Conservation (phyloP, 495 filamentous ascomycete genomes). For the Letharia lupina region DNA sequence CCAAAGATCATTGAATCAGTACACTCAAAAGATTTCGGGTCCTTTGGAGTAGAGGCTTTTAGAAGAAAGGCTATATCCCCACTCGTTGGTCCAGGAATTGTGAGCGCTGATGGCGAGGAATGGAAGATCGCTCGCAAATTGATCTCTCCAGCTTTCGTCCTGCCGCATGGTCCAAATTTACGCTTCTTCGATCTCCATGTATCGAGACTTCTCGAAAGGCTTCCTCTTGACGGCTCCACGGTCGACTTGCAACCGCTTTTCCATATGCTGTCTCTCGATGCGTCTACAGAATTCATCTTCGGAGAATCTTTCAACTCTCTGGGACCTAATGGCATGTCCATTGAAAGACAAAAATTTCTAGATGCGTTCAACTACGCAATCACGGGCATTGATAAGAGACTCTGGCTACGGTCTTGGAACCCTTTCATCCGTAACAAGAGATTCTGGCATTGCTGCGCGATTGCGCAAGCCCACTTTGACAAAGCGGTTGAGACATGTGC, state of each 20-base stretch:
- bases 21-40: slow-evolving; percentile 8
- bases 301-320: slow-evolving; percentile 44
- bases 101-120: slow-evolving; percentile 6
- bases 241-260: slow-evolving; percentile 56
- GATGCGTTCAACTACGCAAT: slow-evolving; percentile 38
- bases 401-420: slow-evolving; percentile 15
- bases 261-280: slow-evolving; percentile 53
- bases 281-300: slow-evolving; percentile 58
- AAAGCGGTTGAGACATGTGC: slow-evolving; percentile 11
- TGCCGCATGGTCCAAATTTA: slow-evolving; percentile 7
- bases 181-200: slow-evolving; percentile 31
- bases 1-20: slow-evolving; percentile 12
- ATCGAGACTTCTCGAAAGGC: slow-evolving; percentile 39
- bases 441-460: background rate
- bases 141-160: slow-evolving; percentile 3
- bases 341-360: slow-evolving; percentile 29
- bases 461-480: slow-evolving; percentile 3
- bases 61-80: slow-evolving; percentile 6
- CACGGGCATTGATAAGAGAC: slow-evolving; percentile 31
- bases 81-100: slow-evolving; percentile 12
- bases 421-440: background rate
- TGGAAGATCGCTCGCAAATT: slow-evolving; percentile 11
- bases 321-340: slow-evolving; percentile 21
- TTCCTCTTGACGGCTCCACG: slow-evolving; percentile 35
- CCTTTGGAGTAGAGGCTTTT: slow-evolving; percentile 10